Evolutionary conservation across 2,329 filamentous ascomycete species (phyloP).

Genomic region (Penicillium sp.): DNA sequence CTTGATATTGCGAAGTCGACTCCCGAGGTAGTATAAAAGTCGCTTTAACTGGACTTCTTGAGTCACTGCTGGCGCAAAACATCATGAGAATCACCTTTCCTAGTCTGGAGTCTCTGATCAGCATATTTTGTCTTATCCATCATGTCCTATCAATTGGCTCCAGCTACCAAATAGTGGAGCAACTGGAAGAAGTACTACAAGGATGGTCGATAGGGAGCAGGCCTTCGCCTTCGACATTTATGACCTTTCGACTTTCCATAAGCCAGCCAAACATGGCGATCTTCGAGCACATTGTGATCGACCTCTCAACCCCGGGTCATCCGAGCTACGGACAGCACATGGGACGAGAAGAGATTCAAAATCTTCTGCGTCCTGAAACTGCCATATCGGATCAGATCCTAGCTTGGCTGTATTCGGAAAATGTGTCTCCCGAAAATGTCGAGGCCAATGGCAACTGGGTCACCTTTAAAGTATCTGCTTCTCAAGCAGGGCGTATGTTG

Average conservation of each 20-base stretch:
- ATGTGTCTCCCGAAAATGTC: conserved; percentile 45
- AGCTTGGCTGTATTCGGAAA: conserved; percentile 53
- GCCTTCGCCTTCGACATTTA: conserved; percentile 34
- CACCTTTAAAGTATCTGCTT: conserved; percentile 45
- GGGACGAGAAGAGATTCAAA: conserved; percentile 56
- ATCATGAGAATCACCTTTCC: neutral
- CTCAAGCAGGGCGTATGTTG: conserved; percentile 53
- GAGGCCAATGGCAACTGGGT: conserved; percentile 58
- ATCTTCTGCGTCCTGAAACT: conserved; percentile 50
- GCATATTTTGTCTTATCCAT: conserved; percentile 12
- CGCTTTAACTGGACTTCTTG: neutral
- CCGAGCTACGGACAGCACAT: conserved; percentile 59
- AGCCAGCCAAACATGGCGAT: conserved; percentile 46
- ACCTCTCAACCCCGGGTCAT: conserved; percentile 59
- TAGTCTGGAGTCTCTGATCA: neutral
- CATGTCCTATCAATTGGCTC: neutral
- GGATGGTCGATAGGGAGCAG: conserved; percentile 32
- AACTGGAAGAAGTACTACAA: conserved; percentile 27
- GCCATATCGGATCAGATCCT: conserved; percentile 49
- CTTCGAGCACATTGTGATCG: conserved; percentile 57
- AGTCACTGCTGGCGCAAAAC: neutral
- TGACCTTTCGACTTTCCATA: conserved; percentile 50
- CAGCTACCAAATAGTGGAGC: conserved; percentile 27
- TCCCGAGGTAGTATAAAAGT: too few relatives aligned
- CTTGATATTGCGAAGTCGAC: neutral